A percentile compares a stretch with the other conserved stretches of the same genome.
These are phyloP conservation scores for Danielia reshetovae DNA, from an alignment of 805 yeast species.

Conservation along the genomic window DNA sequence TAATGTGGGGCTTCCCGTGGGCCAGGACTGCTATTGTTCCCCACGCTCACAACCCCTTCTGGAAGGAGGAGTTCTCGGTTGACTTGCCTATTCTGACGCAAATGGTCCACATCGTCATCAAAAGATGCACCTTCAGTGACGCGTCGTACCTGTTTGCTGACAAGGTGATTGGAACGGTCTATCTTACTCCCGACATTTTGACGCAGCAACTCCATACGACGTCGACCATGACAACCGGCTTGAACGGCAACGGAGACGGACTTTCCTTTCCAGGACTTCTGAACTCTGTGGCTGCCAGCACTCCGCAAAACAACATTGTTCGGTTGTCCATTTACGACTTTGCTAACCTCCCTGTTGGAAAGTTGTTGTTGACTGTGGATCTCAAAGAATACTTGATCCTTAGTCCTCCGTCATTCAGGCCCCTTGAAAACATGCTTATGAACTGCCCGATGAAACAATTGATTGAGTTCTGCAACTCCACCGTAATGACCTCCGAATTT, in stretches of 20 bases:
- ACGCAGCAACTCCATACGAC: slow-evolving; percentile 26
- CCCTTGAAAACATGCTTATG: slow-evolving; percentile 58
- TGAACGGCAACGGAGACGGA: slow-evolving; percentile 18
- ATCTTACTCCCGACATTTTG: slow-evolving; percentile 50
- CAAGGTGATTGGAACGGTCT: slow-evolving; percentile 49
- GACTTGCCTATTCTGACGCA: slow-evolving; percentile 55
- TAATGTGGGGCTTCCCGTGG: slow-evolving; percentile 72
- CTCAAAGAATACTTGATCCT: slow-evolving; percentile 54
- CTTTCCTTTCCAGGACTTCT: slow-evolving; percentile 17
- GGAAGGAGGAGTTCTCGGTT: slow-evolving; percentile 76
- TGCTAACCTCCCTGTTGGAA: slow-evolving; percentile 50
- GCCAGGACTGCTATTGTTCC: slow-evolving; percentile 68
- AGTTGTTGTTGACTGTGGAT: slow-evolving; percentile 48
- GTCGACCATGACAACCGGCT: slow-evolving; percentile 33
- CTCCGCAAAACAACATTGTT: slow-evolving; percentile 31
- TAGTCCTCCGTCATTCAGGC: slow-evolving; percentile 55
- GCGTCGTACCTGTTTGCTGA: slow-evolving; percentile 30
- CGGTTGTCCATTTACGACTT: slow-evolving; percentile 44
- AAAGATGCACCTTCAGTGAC: slow-evolving; percentile 23
- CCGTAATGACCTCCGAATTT: slow-evolving; percentile 39
- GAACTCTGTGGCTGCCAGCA: slow-evolving; percentile 7
- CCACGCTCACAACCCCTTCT: slow-evolving; percentile 55
- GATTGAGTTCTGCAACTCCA: slow-evolving; percentile 43
- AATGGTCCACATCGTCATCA: slow-evolving; percentile 48
- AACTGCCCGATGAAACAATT: slow-evolving; percentile 51